Base-by-base conservation (phyloP, 192 early-diverging fungal genomes). In the Linnemannia zychae region DNA sequence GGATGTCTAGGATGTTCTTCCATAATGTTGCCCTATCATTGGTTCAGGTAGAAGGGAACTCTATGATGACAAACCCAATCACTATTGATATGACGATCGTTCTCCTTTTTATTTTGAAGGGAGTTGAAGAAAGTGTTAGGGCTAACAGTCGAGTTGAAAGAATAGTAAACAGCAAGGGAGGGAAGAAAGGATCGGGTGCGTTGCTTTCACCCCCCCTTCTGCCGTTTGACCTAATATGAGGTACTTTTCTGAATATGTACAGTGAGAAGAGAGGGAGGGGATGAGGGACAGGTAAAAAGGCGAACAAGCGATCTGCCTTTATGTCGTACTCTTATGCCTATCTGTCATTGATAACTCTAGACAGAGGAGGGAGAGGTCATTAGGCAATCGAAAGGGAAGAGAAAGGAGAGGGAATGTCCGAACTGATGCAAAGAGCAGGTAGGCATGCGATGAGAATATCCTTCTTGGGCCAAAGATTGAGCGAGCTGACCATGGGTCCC, bases 1-100 rank as follows among this genome's bases (percentile, higher is more conserved):
- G 22, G 24, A 63, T 63, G 57, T 63, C 57, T 63, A 63, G 57
- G 57, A 33, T 44, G 40, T 44, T 63, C 57, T 63, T 63, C 57
- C 57, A 31, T 63, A 33, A 24, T 2, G 24, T 13, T 15, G 24
- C 28, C 24, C 15, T 63, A 13, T 63, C 24, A 63, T 63, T 63
- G 57, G 57, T 63, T 28, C 57, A 22, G 28, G 7, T 11, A 33
- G 3, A 15, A 12, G 28, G n/a, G 31, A 31, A n/a, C 28, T 28
- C 52, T n/a, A 57, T 16, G 57, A 63, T 31, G 57, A 63, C 57
- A 60, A 60, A 60, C 11, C 11, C 57, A 28, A 63, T 63, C 57
- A 31, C 28, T 33, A 15, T 31, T 63, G n/a, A 57, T 57, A 16
- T 31, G 28, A 63, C 28, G 28, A 63, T 24, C 9, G 31, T 13